Base-by-base conservation (phyloP, 257 asterid species). In the Scutellaria minor region DNA sequence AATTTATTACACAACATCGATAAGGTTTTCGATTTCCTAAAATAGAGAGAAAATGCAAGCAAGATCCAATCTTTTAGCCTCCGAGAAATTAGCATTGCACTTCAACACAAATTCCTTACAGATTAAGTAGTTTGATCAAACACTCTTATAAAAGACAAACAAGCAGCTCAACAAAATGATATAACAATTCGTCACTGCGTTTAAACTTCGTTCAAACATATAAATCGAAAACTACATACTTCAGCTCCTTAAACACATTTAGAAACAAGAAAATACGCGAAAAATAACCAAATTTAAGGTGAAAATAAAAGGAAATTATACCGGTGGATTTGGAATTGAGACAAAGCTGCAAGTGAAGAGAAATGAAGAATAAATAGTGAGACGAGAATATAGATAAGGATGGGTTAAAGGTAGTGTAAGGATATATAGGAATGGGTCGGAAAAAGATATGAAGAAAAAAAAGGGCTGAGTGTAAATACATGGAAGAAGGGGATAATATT, bases 351-450 rank as follows among this genome's bases (percentile, higher is more conserved):
- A 22, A 45, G 52, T 64, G 50, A 54, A 14, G 35, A 61, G 37
- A 50, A 18, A 61, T 35, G 10, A 37, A 20, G 58, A 66, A 55
- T 66, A 57, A 66, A 59, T 66, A 75, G 62, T 22, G 63, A 48
- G 46, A 47, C 2, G 48, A 3, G 37, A 53, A 57, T 57, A 39
- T 50, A 63, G 70, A 66, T 75, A 66, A 66, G 79, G 52, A 66
- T 75, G 50, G 65, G 13, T 11, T 18, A 3, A 52, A 13, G 47
- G 7, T 54, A 3, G 46, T 12, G 52, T 11, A 11, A 55, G 35
- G 40, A 74, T 54, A 44, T 64, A 64, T 54, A 27, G 74, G 74
- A 58, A 67, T 46, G 73, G 66, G 79, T 57, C 63, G 12, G 14
- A 42, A 44, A 7, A 44, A 52, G 40, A 46, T 1, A 6, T 22